A percentile compares a stretch with the other conserved stretches of the same genome.
Evolutionary conservation across 2,329 filamentous ascomycete species (phyloP).

Genomic region (Neonectria hederae): DNA sequence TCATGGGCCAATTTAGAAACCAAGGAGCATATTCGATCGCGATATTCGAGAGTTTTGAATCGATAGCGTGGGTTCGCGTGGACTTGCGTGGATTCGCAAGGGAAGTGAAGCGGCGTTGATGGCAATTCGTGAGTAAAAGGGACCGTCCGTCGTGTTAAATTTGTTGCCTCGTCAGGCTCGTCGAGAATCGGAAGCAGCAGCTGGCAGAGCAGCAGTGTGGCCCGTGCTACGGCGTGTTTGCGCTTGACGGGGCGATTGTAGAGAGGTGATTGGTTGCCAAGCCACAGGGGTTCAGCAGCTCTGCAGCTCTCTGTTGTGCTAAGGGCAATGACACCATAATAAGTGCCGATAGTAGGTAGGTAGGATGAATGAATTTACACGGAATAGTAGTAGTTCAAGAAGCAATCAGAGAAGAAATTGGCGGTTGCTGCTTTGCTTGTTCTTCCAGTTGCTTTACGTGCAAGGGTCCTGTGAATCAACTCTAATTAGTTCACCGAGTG

Average conservation of each 20-base stretch:
- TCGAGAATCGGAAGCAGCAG: slow-evolving; percentile 30
- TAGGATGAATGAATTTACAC: not conserved
- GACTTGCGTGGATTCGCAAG: not conserved
- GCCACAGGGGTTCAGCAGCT: not conserved
- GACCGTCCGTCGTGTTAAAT: slow-evolving; percentile 35
- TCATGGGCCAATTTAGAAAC: slow-evolving; percentile 40
- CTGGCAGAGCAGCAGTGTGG: slow-evolving; percentile 14
- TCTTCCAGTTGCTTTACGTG: no score
- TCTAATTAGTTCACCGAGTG: not conserved
- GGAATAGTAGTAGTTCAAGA: not conserved
- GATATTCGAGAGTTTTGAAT: slow-evolving; percentile 1
- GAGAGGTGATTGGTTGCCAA: slow-evolving; percentile 5
- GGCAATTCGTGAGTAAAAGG: slow-evolving; percentile 23
- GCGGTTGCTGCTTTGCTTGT: no score
- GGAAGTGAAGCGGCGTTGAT: slow-evolving; percentile 18
- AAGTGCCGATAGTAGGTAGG: no score
- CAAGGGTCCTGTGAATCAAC: no score
- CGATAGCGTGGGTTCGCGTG: not conserved
- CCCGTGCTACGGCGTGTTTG: slow-evolving; percentile 11
- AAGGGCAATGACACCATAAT: not conserved
- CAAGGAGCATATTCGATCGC: slow-evolving; percentile 42
- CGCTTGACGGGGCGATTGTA: not conserved
- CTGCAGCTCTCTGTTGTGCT: not conserved
- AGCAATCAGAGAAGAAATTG: not conserved
- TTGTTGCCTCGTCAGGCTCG: slow-evolving; percentile 34